A percentile compares a stretch with the other conserved stretches of the same genome.
Conservation (phyloP, 2,329 filamentous ascomycete genomes). For the Westerdykella aurantiaca region DNA sequence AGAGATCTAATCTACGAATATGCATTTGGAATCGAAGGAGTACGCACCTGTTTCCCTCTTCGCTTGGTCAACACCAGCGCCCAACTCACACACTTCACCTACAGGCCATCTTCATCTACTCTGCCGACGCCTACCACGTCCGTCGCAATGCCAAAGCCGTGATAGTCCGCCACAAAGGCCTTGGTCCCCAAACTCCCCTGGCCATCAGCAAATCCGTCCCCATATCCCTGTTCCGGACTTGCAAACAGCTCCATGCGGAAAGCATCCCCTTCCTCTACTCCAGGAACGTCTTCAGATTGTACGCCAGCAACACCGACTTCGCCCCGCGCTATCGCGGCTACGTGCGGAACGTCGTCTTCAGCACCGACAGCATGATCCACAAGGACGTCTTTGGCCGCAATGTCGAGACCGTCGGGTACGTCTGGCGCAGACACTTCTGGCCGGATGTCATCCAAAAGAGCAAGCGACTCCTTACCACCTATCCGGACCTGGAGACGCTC, state of each 20-base stretch:
- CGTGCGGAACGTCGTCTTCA: conserved; percentile 19
- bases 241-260: conserved; percentile 40
- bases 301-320: conserved; percentile 13
- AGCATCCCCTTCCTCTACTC: conserved; percentile 44
- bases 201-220: conserved; percentile 14
- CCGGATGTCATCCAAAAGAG: conserved; percentile 17
- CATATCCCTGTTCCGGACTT: conserved; percentile 30
- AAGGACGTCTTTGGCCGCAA: conserved; percentile 6
- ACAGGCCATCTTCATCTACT: conserved; percentile 24
- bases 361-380: conserved; percentile 18
- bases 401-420: conserved; percentile 21
- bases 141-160: conserved; percentile 13
- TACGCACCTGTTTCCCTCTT: neutral
- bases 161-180: conserved; percentile 19
- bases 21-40: conserved; percentile 18
- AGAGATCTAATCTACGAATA: conserved; percentile 22
- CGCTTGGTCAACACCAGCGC: neutral
- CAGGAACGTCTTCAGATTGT: conserved; percentile 41
- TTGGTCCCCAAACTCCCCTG: conserved; percentile 20
- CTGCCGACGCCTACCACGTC: conserved; percentile 10
- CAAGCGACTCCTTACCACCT: conserved; percentile 14
- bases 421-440: conserved; percentile 28
- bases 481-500: conserved; percentile 20
- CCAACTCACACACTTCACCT: neutral
- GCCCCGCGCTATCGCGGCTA: conserved; percentile 13